These are phyloP conservation scores for Fusarium burgessii DNA, from an alignment of 2,329 filamentous ascomycete genomes.

Conservation along the genomic window DNA sequence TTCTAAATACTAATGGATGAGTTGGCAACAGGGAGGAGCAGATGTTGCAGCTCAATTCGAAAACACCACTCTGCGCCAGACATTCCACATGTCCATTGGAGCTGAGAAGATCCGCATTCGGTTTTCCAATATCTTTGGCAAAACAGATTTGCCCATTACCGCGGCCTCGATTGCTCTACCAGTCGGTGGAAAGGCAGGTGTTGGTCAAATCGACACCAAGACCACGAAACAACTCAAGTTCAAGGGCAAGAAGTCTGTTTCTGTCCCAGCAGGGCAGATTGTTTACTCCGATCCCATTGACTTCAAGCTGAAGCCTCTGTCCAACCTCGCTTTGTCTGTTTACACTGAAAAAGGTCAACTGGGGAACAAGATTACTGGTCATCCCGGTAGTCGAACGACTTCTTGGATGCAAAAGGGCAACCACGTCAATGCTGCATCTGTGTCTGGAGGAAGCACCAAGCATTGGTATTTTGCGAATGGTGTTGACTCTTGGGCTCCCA, in stretches of 20 bases:
- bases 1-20: not conserved
- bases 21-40: conserved; percentile 6
- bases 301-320: conserved; percentile 22
- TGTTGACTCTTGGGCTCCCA: conserved; percentile 21
- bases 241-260: conserved; percentile 15
- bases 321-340: conserved; percentile 25
- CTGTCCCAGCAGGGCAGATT: conserved; percentile 13
- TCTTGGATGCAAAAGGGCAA: conserved; percentile 34
- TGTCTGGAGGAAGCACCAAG: conserved; percentile 22
- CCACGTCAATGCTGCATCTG: conserved; percentile 24
- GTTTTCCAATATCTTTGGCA: conserved; percentile 30
- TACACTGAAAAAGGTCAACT: conserved; percentile 23
- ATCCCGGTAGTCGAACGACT: conserved; percentile 33
- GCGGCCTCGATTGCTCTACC: conserved; percentile 25
- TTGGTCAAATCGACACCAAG: conserved; percentile 19
- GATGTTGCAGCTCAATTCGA: conserved; percentile 19
- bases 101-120: conserved; percentile 24
- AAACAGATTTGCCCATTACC: conserved; percentile 21
- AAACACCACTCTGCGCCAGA: conserved; percentile 30
- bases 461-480: conserved; percentile 36
- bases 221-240: conserved; percentile 15
- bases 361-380: conserved; percentile 29
- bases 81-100: conserved; percentile 25
- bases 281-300: conserved; percentile 23
- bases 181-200: conserved; percentile 5